These are phyloP conservation scores for Exophiala dermatitidis DNA, from an alignment of 2,329 filamentous ascomycete species.

Conservation along the genomic window DNA sequence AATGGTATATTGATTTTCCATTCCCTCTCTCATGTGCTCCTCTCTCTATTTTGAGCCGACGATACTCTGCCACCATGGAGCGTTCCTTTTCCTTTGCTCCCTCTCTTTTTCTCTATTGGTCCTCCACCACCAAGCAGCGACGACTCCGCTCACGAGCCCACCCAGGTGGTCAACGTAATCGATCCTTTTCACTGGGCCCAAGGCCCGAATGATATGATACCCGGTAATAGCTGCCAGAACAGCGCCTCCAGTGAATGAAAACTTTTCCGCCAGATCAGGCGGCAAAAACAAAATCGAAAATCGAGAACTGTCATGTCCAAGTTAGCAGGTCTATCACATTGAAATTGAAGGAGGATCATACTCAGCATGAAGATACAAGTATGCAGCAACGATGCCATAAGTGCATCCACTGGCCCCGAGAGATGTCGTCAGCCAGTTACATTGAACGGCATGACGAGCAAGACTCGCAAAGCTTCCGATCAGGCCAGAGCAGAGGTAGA, in stretches of 20 bases:
- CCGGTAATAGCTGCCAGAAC: conserved; percentile 34
- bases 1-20: background rate
- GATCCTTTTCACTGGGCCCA: conserved; percentile 31
- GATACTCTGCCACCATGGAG: background rate
- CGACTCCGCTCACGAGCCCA: conserved; percentile 35
- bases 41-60: conserved; percentile 3
- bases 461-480: conserved; percentile 44
- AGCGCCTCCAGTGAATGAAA: conserved; percentile 38
- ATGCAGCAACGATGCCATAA: conserved; percentile 44
- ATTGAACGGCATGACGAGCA: conserved; percentile 37
- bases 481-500: conserved; percentile 45
- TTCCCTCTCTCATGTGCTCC: background rate
- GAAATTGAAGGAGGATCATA: conserved; percentile 26
- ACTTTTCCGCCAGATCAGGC: conserved; percentile 33
- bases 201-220: conserved; percentile 33
- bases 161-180: conserved; percentile 40
- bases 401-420: conserved; percentile 48
- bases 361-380: conserved; percentile 43
- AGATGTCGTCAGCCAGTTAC: conserved; percentile 40
- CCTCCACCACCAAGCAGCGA: conserved; percentile 25
- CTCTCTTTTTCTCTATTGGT: conserved; percentile 9
- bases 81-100: background rate
- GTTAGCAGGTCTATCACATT: conserved; percentile 1
- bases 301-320: conserved; percentile 31
- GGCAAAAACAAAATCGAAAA: conserved; percentile 39